phyloP scores from a whole-genome alignment of 495 filamentous ascomycete genomes.

The Penicillium atrosanguineum region DNA sequence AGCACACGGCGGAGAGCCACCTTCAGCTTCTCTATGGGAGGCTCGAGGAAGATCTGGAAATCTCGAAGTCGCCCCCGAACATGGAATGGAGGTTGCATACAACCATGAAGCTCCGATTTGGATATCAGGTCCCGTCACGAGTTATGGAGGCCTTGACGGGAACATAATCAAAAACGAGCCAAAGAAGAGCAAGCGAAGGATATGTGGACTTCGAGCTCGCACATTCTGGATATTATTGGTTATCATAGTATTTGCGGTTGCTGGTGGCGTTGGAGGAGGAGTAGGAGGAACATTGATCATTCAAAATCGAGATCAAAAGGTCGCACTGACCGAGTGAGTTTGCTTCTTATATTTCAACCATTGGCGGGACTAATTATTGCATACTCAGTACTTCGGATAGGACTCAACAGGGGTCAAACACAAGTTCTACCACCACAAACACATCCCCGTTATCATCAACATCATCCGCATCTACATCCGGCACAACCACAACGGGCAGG shows the following conservation, averaged over 20 bases:
- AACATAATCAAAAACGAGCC: too few species aligned
- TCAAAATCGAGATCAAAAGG: neutral
- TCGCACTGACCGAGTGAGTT: neutral
- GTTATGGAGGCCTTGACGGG: too few species aligned
- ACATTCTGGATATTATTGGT: neutral
- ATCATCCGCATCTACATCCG: neutral
- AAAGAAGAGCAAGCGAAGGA: neutral
- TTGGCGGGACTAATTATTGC: too few species aligned
- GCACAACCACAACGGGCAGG: neutral
- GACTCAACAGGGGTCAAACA: too few species aligned
- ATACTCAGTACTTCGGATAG: too few species aligned
- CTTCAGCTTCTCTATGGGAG: too few species aligned
- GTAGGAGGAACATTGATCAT: neutral
- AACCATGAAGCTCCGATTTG: too few species aligned
- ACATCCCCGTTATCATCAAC: neutral
- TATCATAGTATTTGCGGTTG: neutral
- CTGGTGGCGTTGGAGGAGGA: slow-evolving; percentile 1
- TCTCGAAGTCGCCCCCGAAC: too few species aligned
- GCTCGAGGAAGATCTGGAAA: too few species aligned
- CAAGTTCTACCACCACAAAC: neutral
- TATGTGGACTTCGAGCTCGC: neutral
- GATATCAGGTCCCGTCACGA: too few species aligned
- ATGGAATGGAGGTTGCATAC: too few species aligned
- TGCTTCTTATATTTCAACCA: neutral
- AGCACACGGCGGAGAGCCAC: too few species aligned